A percentile compares a stretch with the other conserved stretches of the same genome.
Evolutionary conservation across 306 rosid genomes (phyloP).

Genomic region (Pyrus betulifolia): DNA sequence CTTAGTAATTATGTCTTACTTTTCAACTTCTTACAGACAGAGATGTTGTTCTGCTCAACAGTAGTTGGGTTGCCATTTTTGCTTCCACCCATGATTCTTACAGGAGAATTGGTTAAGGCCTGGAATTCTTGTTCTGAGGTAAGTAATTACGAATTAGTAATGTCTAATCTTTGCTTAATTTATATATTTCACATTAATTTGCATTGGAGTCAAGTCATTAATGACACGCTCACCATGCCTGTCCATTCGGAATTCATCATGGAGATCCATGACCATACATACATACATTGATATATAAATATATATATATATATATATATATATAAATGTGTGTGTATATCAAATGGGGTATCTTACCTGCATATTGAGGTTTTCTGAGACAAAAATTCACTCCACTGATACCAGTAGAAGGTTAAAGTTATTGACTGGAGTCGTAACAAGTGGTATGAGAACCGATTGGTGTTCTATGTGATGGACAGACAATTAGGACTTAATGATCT

Average conservation of each 20-base stretch:
- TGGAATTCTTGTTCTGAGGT: constrained; percentile 61
- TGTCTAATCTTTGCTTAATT: not conserved
- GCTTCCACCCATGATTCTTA: constrained; percentile 48
- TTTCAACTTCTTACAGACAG: constrained; percentile 29
- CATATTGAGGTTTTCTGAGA: not conserved
- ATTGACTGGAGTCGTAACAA: too few relatives aligned
- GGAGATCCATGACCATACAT: not conserved
- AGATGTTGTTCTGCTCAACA: constrained; percentile 64
- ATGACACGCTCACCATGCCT: not conserved
- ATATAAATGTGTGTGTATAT: too few relatives aligned
- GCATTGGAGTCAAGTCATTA: not conserved
- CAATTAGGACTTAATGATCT: not conserved
- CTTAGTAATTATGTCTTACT: not conserved
- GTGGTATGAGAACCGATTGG: too few relatives aligned
- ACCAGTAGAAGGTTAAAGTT: too few relatives aligned
- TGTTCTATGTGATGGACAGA: not conserved
- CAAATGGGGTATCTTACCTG: not conserved
- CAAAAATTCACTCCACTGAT: not conserved
- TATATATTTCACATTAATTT: not conserved
- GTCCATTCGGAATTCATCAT: not conserved
- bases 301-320: too few relatives aligned
- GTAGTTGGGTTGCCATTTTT: constrained; percentile 55
- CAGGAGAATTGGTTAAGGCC: constrained; percentile 52
- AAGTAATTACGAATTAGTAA: not conserved
- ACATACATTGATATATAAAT: too few relatives aligned